Evolutionary conservation across 2,329 filamentous ascomycete species (phyloP).

Genomic region (Fusarium paranaense): DNA sequence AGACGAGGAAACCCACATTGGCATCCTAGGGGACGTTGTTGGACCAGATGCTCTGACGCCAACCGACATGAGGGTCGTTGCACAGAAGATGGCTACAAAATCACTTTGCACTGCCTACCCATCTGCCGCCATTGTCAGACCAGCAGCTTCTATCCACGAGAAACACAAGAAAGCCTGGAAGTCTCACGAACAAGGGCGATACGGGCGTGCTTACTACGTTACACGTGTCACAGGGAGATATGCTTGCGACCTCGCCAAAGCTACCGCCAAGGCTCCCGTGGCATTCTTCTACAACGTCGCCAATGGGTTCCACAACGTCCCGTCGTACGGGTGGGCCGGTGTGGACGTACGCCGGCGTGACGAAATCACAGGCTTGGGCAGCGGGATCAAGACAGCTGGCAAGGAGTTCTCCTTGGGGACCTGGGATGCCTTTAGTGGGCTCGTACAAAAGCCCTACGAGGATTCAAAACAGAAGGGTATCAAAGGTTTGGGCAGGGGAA

Average conservation of each 20-base stretch:
- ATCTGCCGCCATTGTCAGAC: conserved; percentile 9
- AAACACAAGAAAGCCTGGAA: conserved; percentile 42
- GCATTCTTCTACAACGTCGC: conserved; percentile 76
- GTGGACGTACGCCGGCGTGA: conserved; percentile 70
- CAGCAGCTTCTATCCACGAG: conserved; percentile 33
- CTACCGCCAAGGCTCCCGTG: conserved; percentile 73
- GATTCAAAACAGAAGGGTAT: conserved; percentile 72
- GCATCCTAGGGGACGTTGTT: not conserved
- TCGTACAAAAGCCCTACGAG: conserved; percentile 72
- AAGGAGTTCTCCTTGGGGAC: conserved; percentile 74
- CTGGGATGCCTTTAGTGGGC: conserved; percentile 75
- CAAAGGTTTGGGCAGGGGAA: conserved; percentile 71
- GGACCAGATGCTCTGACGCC: conserved; percentile 29
- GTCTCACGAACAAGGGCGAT: conserved; percentile 39
- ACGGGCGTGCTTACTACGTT: conserved; percentile 44
- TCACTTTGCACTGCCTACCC: conserved; percentile 65
- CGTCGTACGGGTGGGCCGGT: conserved; percentile 72
- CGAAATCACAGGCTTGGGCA: conserved; percentile 75
- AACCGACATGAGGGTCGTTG: conserved; percentile 45
- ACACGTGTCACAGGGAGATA: conserved; percentile 63
- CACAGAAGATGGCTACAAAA: conserved; percentile 48
- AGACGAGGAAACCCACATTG: not conserved
- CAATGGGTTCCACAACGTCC: conserved; percentile 80
- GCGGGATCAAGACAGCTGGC: conserved; percentile 68
- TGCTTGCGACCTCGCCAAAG: conserved; percentile 69